phyloP scores from a whole-genome alignment of 331 rosid genomes.

The Rosa hybrid region DNA sequence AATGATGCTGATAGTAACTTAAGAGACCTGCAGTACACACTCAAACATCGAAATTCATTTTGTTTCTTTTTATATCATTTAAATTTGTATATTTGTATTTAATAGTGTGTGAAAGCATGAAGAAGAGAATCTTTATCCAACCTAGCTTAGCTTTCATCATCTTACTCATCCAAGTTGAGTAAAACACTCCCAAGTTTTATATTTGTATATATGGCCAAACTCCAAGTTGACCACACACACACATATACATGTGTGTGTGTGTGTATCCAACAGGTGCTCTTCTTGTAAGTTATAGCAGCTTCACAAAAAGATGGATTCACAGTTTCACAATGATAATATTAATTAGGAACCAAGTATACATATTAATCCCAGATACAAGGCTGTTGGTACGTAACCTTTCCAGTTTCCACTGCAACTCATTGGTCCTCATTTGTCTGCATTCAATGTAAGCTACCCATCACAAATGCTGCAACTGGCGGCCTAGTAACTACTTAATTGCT shows the following conservation, averaged over 20 bases:
- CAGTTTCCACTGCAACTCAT: neutral
- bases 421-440: neutral
- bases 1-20: slow-evolving; percentile 38
- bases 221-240: neutral
- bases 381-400: no score
- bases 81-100: neutral
- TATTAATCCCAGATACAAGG: neutral
- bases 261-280: neutral
- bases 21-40: slow-evolving; percentile 1
- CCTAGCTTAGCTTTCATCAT: neutral
- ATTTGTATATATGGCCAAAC: no score
- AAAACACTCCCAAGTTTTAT: neutral
- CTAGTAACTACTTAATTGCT: neutral
- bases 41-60: neutral
- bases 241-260: neutral
- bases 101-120: slow-evolving; percentile 7
- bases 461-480: neutral
- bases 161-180: neutral
- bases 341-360: neutral
- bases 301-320: neutral
- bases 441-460: neutral
- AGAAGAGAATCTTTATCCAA: slow-evolving; percentile 11
- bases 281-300: neutral
- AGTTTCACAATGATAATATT: neutral
- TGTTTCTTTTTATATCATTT: neutral